A percentile compares a stretch with the other conserved stretches of the same genome.
Evolutionary conservation across 2,329 filamentous ascomycete genomes (phyloP).

Genomic region (Aspergillus felis): DNA sequence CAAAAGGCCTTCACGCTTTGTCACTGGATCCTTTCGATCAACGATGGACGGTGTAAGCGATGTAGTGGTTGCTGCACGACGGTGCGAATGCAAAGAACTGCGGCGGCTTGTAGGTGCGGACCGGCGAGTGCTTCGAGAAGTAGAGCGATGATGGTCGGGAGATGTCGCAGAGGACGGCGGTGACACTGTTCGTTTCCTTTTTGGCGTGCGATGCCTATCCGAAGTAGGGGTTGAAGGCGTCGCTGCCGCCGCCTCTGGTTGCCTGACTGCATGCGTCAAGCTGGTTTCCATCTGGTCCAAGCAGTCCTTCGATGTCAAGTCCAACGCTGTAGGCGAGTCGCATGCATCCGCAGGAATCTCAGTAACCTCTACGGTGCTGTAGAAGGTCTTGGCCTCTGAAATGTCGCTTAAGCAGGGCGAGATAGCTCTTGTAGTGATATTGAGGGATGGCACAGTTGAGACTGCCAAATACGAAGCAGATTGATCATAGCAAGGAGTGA

Average conservation of each 20-base stretch:
- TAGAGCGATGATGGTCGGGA: conserved; percentile 25
- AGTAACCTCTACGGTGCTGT: conserved; percentile 18
- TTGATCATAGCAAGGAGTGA: conserved; percentile 2
- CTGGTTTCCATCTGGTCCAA: conserved; percentile 4
- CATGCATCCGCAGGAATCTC: conserved; percentile 12
- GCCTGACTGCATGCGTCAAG: neutral
- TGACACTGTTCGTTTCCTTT: conserved; percentile 22
- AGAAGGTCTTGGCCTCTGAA: conserved; percentile 18
- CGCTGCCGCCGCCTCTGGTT: neutral
- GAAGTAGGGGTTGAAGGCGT: neutral
- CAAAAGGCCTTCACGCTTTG: conserved; percentile 33
- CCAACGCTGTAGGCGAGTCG: neutral
- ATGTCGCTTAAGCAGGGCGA: conserved; percentile 9
- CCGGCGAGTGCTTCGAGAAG: conserved; percentile 31
- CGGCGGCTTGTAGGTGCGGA: conserved; percentile 26
- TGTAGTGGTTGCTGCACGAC: conserved; percentile 20
- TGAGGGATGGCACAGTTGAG: conserved; percentile 6
- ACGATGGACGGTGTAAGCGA: conserved; percentile 24
- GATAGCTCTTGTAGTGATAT: conserved; percentile 8
- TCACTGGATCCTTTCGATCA: conserved; percentile 15
- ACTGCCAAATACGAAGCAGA: neutral
- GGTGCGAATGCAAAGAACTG: conserved; percentile 27
- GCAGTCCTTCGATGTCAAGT: neutral
- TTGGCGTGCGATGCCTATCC: conserved; percentile 9
- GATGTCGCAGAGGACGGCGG: conserved; percentile 28